Conservation (phyloP, 2,329 filamentous ascomycete genomes). For the Aspergillus thermomutatus region DNA sequence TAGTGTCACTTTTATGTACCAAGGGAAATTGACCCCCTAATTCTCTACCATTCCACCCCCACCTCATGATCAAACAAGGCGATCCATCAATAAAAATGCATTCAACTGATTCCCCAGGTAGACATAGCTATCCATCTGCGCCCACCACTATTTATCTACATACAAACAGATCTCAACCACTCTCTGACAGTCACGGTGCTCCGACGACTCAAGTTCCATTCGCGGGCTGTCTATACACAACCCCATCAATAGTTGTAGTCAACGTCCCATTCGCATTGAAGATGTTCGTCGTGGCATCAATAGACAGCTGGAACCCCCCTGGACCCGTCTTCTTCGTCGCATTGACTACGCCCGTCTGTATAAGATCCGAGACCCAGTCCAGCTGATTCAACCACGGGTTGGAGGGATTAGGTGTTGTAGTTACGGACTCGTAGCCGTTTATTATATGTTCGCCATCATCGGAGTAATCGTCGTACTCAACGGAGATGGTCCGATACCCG, state of each 20-base stretch:
- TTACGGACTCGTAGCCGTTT: constrained; percentile 36
- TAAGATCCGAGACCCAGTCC: constrained; percentile 41
- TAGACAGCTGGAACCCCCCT: constrained; percentile 38
- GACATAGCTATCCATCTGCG: too few relatives aligned
- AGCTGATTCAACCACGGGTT: constrained; percentile 21
- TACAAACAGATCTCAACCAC: too few relatives aligned
- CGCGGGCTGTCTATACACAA: constrained; percentile 37
- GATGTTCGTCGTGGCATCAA: constrained; percentile 39
- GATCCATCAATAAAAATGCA: too few relatives aligned
- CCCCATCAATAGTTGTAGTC: constrained; percentile 37
- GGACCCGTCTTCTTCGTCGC: constrained; percentile 40
- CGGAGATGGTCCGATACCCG: constrained; percentile 26
- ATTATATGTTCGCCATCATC: constrained; percentile 34
- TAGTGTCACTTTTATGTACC: too few relatives aligned
- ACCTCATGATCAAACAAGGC: too few relatives aligned
- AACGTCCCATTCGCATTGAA: constrained; percentile 44
- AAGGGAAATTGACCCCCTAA: too few relatives aligned
- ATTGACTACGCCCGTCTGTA: constrained; percentile 26
- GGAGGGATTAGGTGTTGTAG: constrained; percentile 14
- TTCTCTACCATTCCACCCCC: too few relatives aligned
- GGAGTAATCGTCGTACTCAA: constrained; percentile 37
- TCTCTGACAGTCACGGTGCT: too few relatives aligned
- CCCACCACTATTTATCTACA: too few relatives aligned
- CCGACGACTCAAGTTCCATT: constrained; percentile 27
- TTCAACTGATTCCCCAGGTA: too few relatives aligned